Base-by-base conservation (phyloP, 2,329 filamentous ascomycete species). In the Davidsoniella eucalypti region DNA sequence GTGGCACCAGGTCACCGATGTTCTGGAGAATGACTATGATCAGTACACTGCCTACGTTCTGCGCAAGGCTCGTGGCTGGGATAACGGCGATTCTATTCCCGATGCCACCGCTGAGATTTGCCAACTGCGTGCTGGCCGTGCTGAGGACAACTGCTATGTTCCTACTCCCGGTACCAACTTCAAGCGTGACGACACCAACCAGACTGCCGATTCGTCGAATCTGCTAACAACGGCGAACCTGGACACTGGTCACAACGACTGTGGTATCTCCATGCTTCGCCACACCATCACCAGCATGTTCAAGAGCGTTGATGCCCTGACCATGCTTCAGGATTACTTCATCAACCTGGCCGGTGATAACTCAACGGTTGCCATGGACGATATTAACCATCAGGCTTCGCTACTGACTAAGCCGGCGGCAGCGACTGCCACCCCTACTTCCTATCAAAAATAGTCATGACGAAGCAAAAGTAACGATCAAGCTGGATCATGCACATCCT, bases 1-100 rank as follows among this genome's bases (percentile, higher is more conserved):
- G 60, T 79, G 75, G 75, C 75, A 78, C 58, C 69, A 72, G 55
- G 64, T 78, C 17, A 78, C 75, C 1, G 62, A 61, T 1, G 58
- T 63, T 2, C 68, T 78, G 45, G 68, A 72, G 53, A 55, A 52
- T 4, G 59, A 74, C 50, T 55, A 65, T 2, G 53, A 57, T 0
- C 59, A 65, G 1, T 77, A 78, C 55, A 61, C 67, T 14, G 62
- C 60, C 2, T 78, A 69, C 58, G 65, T 68, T 45, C 58, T 62
- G 0, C 64, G 72, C 50, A 72, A 71, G 53, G 67, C 63, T 8
- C 65, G 75, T 5, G 71, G 70, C 3, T 70, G 66, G 61, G 58
- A 57, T 9, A 54, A 56, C 5, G 57, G 41, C 1, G 46, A 57
- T 17, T 76, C 73, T 54, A 61, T 58, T 0, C 67, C 60, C 1